A percentile compares a stretch with the other conserved stretches of the same genome.
These are phyloP conservation scores for Vitis rupestris DNA, from an alignment of 164 flowering plant species.

Conservation along the genomic window DNA sequence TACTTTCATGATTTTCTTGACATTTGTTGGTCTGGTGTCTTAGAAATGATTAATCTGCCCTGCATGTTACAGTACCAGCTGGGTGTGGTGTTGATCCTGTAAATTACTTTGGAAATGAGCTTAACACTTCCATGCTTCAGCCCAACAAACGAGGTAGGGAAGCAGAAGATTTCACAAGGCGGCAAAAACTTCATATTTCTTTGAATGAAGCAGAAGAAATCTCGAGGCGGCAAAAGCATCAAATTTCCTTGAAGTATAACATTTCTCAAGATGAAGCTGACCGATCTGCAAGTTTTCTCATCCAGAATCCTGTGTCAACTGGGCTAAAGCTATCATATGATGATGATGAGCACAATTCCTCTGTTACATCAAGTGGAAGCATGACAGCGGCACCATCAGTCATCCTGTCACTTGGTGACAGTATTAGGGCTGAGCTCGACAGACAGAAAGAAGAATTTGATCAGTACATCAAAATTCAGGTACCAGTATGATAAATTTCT, in stretches of 20 bases:
- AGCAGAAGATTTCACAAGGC: constrained; percentile 46
- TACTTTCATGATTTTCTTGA: background rate
- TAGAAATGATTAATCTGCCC: background rate
- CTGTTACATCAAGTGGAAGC: constrained; percentile 71
- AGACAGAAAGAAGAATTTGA: constrained; percentile 76
- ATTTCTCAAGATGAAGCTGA: constrained; percentile 56
- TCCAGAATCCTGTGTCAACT: constrained; percentile 69
- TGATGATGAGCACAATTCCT: constrained; percentile 81
- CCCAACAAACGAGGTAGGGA: constrained; percentile 60
- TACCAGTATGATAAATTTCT: constrained; percentile 12
- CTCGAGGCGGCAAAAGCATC: constrained; percentile 58
- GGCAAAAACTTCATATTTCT: constrained; percentile 69
- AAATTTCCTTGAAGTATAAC: constrained; percentile 61
- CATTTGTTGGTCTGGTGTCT: background rate
- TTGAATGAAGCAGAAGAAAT: constrained; percentile 60
- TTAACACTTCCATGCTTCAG: constrained; percentile 31
- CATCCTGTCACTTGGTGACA: constrained; percentile 51
- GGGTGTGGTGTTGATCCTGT: constrained; percentile 65
- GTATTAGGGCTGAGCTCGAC: constrained; percentile 54
- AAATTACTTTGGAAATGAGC: constrained; percentile 61
- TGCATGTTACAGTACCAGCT: constrained; percentile 41
- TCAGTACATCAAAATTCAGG: constrained; percentile 72
- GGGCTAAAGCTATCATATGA: constrained; percentile 81
- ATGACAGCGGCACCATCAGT: constrained; percentile 51
- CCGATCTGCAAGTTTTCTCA: constrained; percentile 44